A percentile compares a stretch with the other conserved stretches of the same genome.
phyloP scores from a whole-genome alignment of 2,329 filamentous ascomycete species.

The Fusarium algeriense region DNA sequence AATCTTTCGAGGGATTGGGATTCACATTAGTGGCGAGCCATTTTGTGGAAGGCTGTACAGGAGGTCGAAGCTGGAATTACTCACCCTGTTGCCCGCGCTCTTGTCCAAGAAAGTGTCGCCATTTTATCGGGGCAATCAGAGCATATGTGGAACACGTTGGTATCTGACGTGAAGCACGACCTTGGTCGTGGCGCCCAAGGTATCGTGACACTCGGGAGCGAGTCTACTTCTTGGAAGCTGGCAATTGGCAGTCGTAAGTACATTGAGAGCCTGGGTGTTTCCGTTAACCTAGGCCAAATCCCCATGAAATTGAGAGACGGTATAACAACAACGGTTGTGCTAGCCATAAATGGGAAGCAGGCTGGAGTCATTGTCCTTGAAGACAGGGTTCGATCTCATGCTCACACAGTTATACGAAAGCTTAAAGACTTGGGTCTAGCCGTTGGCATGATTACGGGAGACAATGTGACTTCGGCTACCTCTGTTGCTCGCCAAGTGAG shows the following conservation, averaged over 20 bases:
- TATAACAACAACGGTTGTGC: background rate
- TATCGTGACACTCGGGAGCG: fast-evolving
- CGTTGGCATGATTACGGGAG: background rate
- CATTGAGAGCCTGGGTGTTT: background rate
- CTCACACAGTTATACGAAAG: background rate
- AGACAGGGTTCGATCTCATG: background rate
- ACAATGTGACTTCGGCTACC: background rate
- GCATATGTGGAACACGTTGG: fast-evolving
- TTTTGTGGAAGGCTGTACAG: background rate
- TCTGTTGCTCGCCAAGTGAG: background rate
- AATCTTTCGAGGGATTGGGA: background rate
- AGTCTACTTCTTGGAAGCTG: background rate
- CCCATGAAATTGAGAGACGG: fast-evolving
- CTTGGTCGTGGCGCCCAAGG: background rate
- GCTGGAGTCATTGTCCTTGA: background rate
- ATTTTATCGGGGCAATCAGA: fast-evolving
- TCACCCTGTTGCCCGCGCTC: background rate
- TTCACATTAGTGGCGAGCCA: background rate
- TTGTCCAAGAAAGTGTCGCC: background rate
- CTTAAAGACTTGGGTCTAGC: fast-evolving
- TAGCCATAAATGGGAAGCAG: background rate
- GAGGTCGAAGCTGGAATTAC: background rate
- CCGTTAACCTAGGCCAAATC: background rate
- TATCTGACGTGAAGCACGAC: background rate
- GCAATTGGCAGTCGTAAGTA: background rate